phyloP scores from a whole-genome alignment of 1,284 basidiomycete genomes.

The Tilletia horrida region DNA sequence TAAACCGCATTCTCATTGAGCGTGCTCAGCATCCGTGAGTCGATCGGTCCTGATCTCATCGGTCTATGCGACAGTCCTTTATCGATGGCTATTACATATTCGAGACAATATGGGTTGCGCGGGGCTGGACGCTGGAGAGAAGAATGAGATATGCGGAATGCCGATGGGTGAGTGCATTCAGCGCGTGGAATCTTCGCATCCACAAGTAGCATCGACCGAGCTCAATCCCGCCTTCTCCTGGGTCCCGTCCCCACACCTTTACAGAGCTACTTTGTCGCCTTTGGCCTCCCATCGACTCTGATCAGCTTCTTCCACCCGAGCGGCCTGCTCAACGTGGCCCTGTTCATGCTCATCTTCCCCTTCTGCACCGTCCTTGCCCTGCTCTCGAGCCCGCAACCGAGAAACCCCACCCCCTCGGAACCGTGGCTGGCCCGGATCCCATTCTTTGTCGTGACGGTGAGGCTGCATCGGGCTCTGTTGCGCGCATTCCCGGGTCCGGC shows the following conservation, averaged over 20 bases:
- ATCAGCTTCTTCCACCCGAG: slow-evolving; percentile 53
- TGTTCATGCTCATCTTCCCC: slow-evolving; percentile 47
- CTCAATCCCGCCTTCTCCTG: neutral
- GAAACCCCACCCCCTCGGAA: slow-evolving; percentile 31
- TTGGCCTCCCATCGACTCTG: slow-evolving; percentile 50
- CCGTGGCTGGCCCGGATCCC: slow-evolving; percentile 47
- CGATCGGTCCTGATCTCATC: no score
- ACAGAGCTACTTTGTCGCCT: slow-evolving; percentile 48
- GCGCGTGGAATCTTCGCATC: neutral
- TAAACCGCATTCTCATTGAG: no score
- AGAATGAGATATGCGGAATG: slow-evolving; percentile 52
- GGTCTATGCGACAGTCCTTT: slow-evolving; percentile 21
- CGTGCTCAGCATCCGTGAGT: neutral
- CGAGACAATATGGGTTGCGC: slow-evolving; percentile 49
- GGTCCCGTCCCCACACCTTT: neutral
- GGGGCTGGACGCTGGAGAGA: slow-evolving; percentile 41
- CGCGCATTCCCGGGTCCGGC: slow-evolving; percentile 19
- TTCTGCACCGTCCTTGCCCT: slow-evolving; percentile 48
- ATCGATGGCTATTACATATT: slow-evolving; percentile 55
- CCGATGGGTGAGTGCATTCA: slow-evolving; percentile 33
- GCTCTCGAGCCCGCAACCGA: slow-evolving; percentile 47
- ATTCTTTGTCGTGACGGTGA: slow-evolving; percentile 49
- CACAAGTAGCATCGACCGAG: neutral
- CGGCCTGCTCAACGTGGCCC: slow-evolving; percentile 50
- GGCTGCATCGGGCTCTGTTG: slow-evolving; percentile 19